Evolutionary conservation across 768 basidiomycete species (phyloP), one percentile per base, ranked within the genome.

Genomic region (Calvatia gigantea): DNA sequence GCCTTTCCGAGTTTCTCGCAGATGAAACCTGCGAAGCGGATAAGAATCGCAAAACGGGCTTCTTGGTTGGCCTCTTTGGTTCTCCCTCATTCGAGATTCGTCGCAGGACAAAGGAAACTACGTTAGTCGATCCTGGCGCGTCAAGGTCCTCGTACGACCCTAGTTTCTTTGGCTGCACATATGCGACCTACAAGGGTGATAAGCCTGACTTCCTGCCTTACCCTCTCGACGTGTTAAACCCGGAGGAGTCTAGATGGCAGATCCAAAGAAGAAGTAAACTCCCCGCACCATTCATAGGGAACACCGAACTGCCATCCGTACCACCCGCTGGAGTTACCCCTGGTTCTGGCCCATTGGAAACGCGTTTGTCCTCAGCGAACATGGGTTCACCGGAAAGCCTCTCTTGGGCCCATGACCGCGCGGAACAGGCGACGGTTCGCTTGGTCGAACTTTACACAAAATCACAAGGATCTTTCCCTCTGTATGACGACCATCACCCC

Each of bases 81-180:
- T 78, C 76, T 38, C 78, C 78, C 17, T 60, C 69, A 6, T 75
- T 72, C 70, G 78, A 79, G 67, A 75, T 70, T n/a, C 65, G 66
- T 23, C 61, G 69, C 23, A 69, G 65, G 47, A 48, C 44, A 35
- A 48, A 23, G 38, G 56, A 56, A 2, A 42, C 46, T 32, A 53
- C 59, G 6, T 46, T 62, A 19, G 25, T 49, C 11, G 48, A 56
- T 41, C 54, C 54, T 11, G 46, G 54, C 19, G 7, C 38, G 21
- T 25, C 46, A 17, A 49, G 43, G 31, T 32, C 45, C 27, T 49
- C 46, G 7, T 29, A 41, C 27, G 43, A 56, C 2, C 54, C 29
- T 11, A 39, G 43, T 19, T 4, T 42, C 23, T 56, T 47, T 8
- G 46, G 38, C 28, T 46, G 49, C 45, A 56, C 54, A 4, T 42